These are phyloP conservation scores for Colletotrichum sp. DNA, from an alignment of 2,329 filamentous ascomycete genomes.

Conservation along the genomic window DNA sequence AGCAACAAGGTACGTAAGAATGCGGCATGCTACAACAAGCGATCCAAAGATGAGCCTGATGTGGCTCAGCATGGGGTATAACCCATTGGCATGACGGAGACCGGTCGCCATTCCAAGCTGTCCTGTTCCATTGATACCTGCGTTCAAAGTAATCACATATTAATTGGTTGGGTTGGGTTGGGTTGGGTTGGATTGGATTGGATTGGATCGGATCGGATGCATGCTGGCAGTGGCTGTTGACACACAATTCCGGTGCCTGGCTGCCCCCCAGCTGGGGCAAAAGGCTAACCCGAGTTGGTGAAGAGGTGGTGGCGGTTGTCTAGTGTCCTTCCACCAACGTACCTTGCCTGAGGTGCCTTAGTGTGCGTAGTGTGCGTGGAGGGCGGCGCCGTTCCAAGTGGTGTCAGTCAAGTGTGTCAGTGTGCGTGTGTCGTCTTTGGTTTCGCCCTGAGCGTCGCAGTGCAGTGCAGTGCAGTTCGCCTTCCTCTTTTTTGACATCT, in stretches of 20 bases:
- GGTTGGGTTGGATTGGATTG: background rate
- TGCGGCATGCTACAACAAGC: background rate
- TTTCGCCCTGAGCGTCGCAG: background rate
- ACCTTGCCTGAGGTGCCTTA: no score
- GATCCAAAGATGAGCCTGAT: background rate
- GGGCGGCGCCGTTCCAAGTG: background rate
- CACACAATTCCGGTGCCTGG: background rate
- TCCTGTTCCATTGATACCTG: background rate
- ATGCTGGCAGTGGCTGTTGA: background rate
- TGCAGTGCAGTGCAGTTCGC: background rate
- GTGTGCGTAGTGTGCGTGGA: no score
- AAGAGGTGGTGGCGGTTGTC: background rate
- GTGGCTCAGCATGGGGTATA: background rate
- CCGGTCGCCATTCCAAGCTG: background rate
- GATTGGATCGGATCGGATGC: background rate
- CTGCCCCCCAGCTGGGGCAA: background rate
- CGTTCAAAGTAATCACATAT: background rate
- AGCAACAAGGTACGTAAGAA: background rate
- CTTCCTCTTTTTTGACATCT: background rate
- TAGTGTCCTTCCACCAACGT: background rate
- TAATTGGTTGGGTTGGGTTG: background rate
- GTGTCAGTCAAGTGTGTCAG: background rate
- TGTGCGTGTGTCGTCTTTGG: background rate
- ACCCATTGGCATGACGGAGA: background rate
- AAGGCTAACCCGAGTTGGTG: background rate